phyloP scores from a whole-genome alignment of 306 rosid species.

The Glycine latifolia region DNA sequence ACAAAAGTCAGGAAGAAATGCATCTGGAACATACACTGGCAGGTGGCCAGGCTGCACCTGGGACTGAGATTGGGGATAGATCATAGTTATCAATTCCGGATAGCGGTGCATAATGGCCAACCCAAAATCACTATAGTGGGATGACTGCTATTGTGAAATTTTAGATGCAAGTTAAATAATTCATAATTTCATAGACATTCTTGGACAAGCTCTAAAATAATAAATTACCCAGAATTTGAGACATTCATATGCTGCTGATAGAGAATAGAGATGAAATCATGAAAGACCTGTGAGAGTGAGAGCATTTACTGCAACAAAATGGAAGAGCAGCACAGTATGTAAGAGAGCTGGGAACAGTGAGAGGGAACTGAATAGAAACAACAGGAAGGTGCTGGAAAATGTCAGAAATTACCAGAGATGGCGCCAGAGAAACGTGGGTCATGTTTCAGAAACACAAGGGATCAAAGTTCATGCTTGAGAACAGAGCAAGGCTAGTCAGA shows the following conservation, averaged over 20 bases:
- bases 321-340: background rate
- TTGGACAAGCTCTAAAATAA: too few species aligned
- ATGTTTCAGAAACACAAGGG: background rate
- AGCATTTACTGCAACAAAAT: background rate
- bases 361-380: background rate
- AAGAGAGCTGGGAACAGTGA: background rate
- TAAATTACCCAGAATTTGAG: background rate
- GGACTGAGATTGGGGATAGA: background rate
- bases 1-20: background rate
- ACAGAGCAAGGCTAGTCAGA: background rate
- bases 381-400: background rate
- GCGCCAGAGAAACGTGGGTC: background rate
- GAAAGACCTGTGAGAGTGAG: background rate
- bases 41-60: background rate
- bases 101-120: background rate
- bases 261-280: background rate
- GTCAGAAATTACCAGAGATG: background rate
- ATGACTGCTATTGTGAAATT: background rate
- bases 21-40: background rate
- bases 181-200: too few species aligned
- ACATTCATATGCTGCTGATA: background rate
- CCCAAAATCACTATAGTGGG: background rate
- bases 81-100: background rate
- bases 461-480: background rate
- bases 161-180: background rate